Base-by-base conservation (phyloP, 805 yeast species). In the Nakazawaea ambrosiae region DNA sequence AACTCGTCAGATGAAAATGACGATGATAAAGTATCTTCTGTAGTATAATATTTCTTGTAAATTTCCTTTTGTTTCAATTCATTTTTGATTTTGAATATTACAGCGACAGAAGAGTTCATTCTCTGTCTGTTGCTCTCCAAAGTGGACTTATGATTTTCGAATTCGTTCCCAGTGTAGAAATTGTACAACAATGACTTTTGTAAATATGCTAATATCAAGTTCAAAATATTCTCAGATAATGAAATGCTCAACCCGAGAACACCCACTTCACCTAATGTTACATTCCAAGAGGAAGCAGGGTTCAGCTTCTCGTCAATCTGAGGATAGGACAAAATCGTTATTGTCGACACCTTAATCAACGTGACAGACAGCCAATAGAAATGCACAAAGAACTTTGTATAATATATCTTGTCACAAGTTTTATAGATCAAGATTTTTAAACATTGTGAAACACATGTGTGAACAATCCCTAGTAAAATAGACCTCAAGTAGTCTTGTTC, bases 1-100 rank as follows among this genome's bases (percentile, higher is more conserved):
- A 15, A 18, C 36, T 18, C 31, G 16, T 6, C 6, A 14, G 28
- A 10, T 8, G 28, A 10, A 4, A 17, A 7, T 6, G 15, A n/a
- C 9, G 15, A 10, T 22, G 26, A 10, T 11, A 20, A 8, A 8
- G 27, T 27, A 3, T 37, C 33, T 11, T 37, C 41, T 5, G 25
- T 24, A 6, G 26, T 14, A 33, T 38, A 38, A 20, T 38, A 38
- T 20, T 29, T 33, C 15, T 20, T 18, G 19, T 27, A 10, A 7
- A 38, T 24, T 25, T 38, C 33, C 28, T 20, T 16, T 19, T 33
- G 27, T 29, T 33, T 38, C 18, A 33, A 33, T 3, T 33, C 27
- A 12, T 12, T 33, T 20, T 37, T 37, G n/a, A 37, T 26, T 14
- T 31, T 26, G 22, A 25, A 37, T 4, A 37, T 31, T 14, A 18